These are phyloP conservation scores for Saksenaea vasiformis DNA, from an alignment of 371 early-diverging fungal species.

Conservation along the genomic window DNA sequence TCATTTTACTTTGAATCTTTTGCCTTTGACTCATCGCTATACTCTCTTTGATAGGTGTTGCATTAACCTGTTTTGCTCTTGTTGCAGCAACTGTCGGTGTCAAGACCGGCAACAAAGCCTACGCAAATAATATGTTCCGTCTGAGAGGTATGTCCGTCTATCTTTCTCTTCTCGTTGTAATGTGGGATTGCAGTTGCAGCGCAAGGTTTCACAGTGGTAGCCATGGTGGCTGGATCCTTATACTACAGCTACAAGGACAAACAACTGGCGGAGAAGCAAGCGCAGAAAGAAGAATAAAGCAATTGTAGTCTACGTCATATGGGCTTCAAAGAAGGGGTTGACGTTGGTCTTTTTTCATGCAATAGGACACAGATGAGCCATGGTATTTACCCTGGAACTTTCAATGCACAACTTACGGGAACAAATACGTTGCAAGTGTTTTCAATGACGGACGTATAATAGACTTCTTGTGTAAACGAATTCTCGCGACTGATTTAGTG, in stretches of 20 bases:
- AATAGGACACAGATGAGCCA: too few relatives aligned
- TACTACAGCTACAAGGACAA: constrained; percentile 44
- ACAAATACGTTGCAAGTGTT: too few relatives aligned
- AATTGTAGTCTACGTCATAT: background rate
- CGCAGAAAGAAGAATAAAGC: background rate
- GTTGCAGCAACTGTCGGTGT: constrained; percentile 51
- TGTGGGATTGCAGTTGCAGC: constrained; percentile 36
- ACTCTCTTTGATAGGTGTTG: constrained; percentile 37
- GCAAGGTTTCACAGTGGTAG: constrained; percentile 47
- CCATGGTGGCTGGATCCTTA: constrained; percentile 50
- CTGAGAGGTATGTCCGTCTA: constrained; percentile 36
- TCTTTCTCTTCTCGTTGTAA: background rate
- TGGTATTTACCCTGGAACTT: too few relatives aligned
- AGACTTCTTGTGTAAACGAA: too few relatives aligned
- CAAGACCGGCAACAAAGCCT: constrained; percentile 45
- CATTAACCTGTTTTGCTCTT: constrained; percentile 53
- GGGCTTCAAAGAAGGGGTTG: background rate
- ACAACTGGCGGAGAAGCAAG: constrained; percentile 14
- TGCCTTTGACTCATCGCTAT: background rate
- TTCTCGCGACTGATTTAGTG: too few relatives aligned
- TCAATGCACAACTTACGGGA: too few relatives aligned
- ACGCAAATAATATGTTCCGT: constrained; percentile 56
- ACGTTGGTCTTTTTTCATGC: too few relatives aligned
- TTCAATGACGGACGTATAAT: too few relatives aligned
- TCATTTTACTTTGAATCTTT: background rate